Conservation (phyloP, 768 basidiomycete species). For the Boletus pseudopeckii region DNA sequence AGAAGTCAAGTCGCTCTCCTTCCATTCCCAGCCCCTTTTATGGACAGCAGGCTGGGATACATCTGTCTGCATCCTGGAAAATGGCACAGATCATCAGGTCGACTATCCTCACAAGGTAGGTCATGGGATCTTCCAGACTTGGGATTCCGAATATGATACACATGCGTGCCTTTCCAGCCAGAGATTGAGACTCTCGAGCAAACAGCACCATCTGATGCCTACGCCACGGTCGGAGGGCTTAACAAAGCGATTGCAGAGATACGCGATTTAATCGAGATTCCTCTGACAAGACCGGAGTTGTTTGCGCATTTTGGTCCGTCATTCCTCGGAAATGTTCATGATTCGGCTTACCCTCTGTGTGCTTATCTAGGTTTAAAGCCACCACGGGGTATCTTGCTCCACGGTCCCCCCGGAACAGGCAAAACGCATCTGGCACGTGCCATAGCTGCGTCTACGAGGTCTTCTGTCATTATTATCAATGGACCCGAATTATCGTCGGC, state of each 20-base stretch:
- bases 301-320: constrained; percentile 69
- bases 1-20: constrained; percentile 43
- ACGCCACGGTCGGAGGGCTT: constrained; percentile 83
- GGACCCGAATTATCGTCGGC: constrained; percentile 94
- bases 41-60: constrained; percentile 75
- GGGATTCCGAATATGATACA: constrained; percentile 7
- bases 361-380: constrained; percentile 74
- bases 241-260: constrained; percentile 85
- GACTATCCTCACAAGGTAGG: constrained; percentile 34
- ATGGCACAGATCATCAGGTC: constrained; percentile 23
- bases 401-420: constrained; percentile 96
- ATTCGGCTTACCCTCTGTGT: constrained; percentile 15
- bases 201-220: constrained; percentile 51
- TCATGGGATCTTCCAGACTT: constrained; percentile 7
- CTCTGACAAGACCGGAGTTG: constrained; percentile 76
- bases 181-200: constrained; percentile 49
- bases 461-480: constrained; percentile 89
- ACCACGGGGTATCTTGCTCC: constrained; percentile 90
- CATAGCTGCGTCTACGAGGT: constrained; percentile 82
- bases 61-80: constrained; percentile 42
- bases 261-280: constrained; percentile 80
- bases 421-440: constrained; percentile 96
- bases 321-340: background rate
- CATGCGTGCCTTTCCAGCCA: constrained; percentile 31
- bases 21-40: constrained; percentile 40